Conservation (phyloP, 306 rosid genomes). For the Quercus ilex region DNA sequence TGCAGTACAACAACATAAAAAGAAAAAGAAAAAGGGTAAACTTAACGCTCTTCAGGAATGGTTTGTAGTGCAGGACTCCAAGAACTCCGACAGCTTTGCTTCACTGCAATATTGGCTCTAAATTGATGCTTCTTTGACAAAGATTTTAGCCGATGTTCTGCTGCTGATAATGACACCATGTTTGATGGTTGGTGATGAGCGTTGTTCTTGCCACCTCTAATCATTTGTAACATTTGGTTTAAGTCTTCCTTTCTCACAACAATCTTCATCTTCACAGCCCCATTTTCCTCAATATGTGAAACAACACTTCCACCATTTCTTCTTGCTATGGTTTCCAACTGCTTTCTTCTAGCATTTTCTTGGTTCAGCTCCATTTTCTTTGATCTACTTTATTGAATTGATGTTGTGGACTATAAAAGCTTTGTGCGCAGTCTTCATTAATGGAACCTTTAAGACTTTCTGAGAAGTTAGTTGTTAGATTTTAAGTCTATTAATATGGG, state of each 20-base stretch:
- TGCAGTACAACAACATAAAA: too few relatives aligned
- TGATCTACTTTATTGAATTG: too few relatives aligned
- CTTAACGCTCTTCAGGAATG: slow-evolving; percentile 37
- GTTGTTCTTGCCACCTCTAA: neutral
- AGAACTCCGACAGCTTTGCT: slow-evolving; percentile 13
- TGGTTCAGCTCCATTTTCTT: neutral
- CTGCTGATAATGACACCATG: neutral
- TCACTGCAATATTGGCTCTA: slow-evolving; percentile 11
- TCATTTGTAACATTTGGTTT: slow-evolving; percentile 34
- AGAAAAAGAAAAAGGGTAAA: neutral
- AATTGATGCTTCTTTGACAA: slow-evolving; percentile 21
- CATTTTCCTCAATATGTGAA: slow-evolving; percentile 33
- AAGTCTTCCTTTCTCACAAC: slow-evolving; percentile 39
- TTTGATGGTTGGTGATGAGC: neutral
- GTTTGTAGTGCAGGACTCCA: slow-evolving; percentile 43
- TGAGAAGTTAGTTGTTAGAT: too few relatives aligned
- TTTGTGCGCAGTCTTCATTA: too few relatives aligned
- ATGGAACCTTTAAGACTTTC: too few relatives aligned
- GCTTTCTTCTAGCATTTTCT: neutral
- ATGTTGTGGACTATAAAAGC: too few relatives aligned
- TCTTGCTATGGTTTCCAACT: slow-evolving; percentile 23
- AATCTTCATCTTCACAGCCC: slow-evolving; percentile 53
- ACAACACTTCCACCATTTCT: slow-evolving; percentile 23
- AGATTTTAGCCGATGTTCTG: slow-evolving; percentile 22
- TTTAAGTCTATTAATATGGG: too few relatives aligned